phyloP scores from a whole-genome alignment of 1,139 yeast genomes.

The Keqinozyma sinolaborantium region DNA sequence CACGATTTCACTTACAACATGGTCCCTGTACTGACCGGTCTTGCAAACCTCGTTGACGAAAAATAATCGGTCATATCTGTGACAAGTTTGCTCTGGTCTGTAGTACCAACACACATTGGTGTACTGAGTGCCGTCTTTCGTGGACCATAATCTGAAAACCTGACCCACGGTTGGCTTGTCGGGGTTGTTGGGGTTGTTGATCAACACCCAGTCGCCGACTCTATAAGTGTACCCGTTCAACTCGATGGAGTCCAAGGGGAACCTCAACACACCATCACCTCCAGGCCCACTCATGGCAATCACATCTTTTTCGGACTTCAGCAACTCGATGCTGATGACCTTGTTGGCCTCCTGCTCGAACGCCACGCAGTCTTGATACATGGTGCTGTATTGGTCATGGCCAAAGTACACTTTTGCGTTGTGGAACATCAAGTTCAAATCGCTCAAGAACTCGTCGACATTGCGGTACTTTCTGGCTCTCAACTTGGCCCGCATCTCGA shows the following conservation, averaged over 20 bases:
- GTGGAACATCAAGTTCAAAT: slow-evolving; percentile 69
- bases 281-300: slow-evolving; percentile 64
- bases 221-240: slow-evolving; percentile 69
- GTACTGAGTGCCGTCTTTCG: slow-evolving; percentile 79
- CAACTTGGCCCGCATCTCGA: slow-evolving; percentile 77
- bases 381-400: slow-evolving; percentile 53
- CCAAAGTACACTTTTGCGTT: slow-evolving; percentile 62
- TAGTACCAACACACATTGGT: slow-evolving; percentile 97
- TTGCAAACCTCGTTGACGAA: slow-evolving; percentile 93
- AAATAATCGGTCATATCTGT: slow-evolving; percentile 82
- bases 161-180: slow-evolving; percentile 92
- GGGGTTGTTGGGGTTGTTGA: slow-evolving; percentile 82
- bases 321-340: slow-evolving; percentile 66
- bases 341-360: slow-evolving; percentile 62
- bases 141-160: slow-evolving; percentile 87
- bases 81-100: slow-evolving; percentile 97
- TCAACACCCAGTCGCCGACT: slow-evolving; percentile 94
- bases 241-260: slow-evolving; percentile 74
- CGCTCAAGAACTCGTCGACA: slow-evolving; percentile 74
- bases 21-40: slow-evolving; percentile 96
- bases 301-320: slow-evolving; percentile 78
- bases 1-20: slow-evolving; percentile 77
- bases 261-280: slow-evolving; percentile 53
- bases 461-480: slow-evolving; percentile 79
- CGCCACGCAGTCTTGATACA: slow-evolving; percentile 55